Conservation (phyloP, 2,329 filamentous ascomycete genomes). For the Arthrobotrys entomopaga region DNA sequence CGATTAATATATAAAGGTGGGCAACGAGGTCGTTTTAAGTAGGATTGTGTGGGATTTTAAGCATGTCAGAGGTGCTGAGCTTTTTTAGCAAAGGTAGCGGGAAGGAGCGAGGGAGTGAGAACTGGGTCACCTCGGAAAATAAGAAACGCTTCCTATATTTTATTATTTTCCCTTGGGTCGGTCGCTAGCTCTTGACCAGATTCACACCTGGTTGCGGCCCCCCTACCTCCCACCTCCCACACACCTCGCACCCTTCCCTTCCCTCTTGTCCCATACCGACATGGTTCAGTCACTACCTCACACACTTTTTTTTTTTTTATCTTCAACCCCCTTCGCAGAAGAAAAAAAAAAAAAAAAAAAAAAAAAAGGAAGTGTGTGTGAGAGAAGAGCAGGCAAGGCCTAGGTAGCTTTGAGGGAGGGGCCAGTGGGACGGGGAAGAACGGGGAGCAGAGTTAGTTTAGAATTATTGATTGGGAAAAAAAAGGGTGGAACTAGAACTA, state of each 20-base stretch:
- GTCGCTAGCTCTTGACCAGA: constrained; percentile 39
- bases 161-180: constrained; percentile 51
- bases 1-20: constrained; percentile 56
- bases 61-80: constrained; percentile 54
- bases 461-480: constrained; percentile 50
- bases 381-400: constrained; percentile 33
- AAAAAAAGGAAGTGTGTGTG: constrained; percentile 37
- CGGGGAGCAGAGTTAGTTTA: constrained; percentile 49
- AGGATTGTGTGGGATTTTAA: constrained; percentile 56
- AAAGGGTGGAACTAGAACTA: no score
- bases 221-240: constrained; percentile 38
- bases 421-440: constrained; percentile 30
- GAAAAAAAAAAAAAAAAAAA: no score
- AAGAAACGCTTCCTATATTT: constrained; percentile 54
- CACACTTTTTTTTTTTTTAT: constrained; percentile 39
- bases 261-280: constrained; percentile 45
- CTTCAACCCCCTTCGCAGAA: constrained; percentile 30
- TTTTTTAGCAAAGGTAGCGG: constrained; percentile 54
- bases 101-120: constrained; percentile 55
- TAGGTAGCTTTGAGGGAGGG: constrained; percentile 25
- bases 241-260: constrained; percentile 27
- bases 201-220: constrained; percentile 49
- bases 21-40: constrained; percentile 55
- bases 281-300: constrained; percentile 53
- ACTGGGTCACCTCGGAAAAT: constrained; percentile 55